Evolutionary conservation across 139 green algal species (phyloP), one percentile per base, ranked within the genome.

Genomic region (Chlamydomonas eustigma): DNA sequence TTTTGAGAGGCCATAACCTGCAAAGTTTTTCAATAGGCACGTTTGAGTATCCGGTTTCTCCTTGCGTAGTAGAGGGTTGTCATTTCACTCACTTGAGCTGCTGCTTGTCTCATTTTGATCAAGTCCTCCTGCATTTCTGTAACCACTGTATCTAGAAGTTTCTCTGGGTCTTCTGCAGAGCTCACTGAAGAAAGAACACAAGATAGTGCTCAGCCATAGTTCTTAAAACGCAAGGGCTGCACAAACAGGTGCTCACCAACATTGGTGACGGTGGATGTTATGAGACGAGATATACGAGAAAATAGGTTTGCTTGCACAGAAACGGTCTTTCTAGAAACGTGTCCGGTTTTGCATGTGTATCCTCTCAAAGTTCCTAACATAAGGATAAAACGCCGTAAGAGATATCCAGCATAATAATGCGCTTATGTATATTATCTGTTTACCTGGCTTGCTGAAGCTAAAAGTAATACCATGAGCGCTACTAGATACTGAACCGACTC

Each of bases 41-140:
- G n/a, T n/a, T n/a, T n/a, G n/a, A n/a, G n/a, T n/a, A n/a, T n/a
- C n/a, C n/a, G n/a, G n/a, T n/a, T n/a, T n/a, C n/a, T n/a, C n/a
- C n/a, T n/a, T n/a, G n/a, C n/a, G n/a, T n/a, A n/a, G n/a, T n/a
- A n/a, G n/a, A n/a, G n/a, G n/a, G n/a, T n/a, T n/a, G n/a, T n/a
- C n/a, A n/a, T n/a, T n/a, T n/a, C n/a, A 6, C 58, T 33, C 75
- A 94, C 91, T 89, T 97, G 91, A 1, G 96, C 96, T 37, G 94
- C 91, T 6, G 95, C 94, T 78, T 99, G 96, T 4, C 96, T 86
- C 91, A 99, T 94, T 79, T 96, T 97, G 73, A 98, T 95, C 8
- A 99, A 88, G 77, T 99, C 96, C 63, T 87, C 84, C 85, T 98
- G 92, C 95, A 99, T 98, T 76, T 99, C 96, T 32, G 86, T 85